Conservation (phyloP, 441 rosid genomes). For the Erodium trifolium region DNA sequence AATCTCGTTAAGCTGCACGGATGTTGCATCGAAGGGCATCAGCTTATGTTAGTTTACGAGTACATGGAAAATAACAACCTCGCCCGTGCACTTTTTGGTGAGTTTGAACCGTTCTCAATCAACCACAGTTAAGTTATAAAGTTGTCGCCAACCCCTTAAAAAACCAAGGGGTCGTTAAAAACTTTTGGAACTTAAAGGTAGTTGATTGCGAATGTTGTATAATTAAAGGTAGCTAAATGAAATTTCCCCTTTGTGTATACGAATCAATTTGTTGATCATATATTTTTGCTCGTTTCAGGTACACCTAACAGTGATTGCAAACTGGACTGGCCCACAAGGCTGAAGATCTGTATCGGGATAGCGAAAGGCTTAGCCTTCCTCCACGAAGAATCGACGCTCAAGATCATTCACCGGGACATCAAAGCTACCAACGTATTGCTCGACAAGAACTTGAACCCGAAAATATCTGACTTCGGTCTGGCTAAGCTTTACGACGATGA, state of each 20-base stretch:
- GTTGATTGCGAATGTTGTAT: no score
- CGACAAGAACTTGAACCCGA: slow-evolving; percentile 57
- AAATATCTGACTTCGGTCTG: slow-evolving; percentile 76
- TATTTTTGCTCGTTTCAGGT: neutral
- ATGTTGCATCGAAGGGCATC: slow-evolving; percentile 76
- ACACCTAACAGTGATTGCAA: slow-evolving; percentile 16
- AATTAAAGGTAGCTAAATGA: no score
- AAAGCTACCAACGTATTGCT: slow-evolving; percentile 35
- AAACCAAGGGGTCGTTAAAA: no score
- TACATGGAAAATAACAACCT: slow-evolving; percentile 24
- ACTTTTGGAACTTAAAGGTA: no score
- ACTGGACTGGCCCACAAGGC: slow-evolving; percentile 15
- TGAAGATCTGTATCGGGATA: slow-evolving; percentile 8
- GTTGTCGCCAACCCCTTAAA: no score
- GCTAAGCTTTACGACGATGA: slow-evolving; percentile 72
- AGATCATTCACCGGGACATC: slow-evolving; percentile 65
- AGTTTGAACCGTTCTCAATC: neutral
- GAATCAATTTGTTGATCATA: no score
- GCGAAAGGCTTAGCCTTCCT: slow-evolving; percentile 13
- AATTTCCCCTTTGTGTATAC: no score
- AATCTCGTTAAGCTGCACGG: slow-evolving; percentile 71
- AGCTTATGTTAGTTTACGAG: slow-evolving; percentile 62
- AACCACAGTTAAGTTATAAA: no score
- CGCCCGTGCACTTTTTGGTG: slow-evolving; percentile 78
- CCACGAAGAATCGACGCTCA: slow-evolving; percentile 35